Conservation (phyloP, 2,329 filamentous ascomycete genomes). For the Ampelomyces quisqualis region DNA sequence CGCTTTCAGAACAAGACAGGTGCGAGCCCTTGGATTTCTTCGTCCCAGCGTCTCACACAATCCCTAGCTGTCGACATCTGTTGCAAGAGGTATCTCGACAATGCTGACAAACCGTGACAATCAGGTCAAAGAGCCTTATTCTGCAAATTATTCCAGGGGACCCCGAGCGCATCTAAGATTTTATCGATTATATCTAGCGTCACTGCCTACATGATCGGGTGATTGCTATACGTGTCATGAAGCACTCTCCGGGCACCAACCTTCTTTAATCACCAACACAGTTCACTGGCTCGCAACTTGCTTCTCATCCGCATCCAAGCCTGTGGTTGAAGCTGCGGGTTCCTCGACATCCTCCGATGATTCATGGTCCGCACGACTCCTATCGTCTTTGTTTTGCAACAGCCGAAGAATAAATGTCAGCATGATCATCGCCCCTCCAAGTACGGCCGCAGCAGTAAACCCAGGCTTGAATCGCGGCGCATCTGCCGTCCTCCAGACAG, state of each 20-base stretch:
- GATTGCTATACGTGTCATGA: too few species aligned
- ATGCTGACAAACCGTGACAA: too few species aligned
- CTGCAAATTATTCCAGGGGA: background rate
- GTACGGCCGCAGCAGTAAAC: slow-evolving; percentile 21
- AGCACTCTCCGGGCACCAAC: too few species aligned
- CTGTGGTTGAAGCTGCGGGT: background rate
- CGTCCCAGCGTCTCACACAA: too few species aligned
- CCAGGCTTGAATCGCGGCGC: slow-evolving; percentile 25
- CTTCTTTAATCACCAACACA: too few species aligned
- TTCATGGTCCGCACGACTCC: slow-evolving; percentile 10
- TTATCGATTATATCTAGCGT: background rate
- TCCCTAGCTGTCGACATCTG: too few species aligned
- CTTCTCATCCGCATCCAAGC: too few species aligned
- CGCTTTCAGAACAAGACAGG: too few species aligned
- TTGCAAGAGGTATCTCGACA: too few species aligned
- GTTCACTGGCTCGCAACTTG: too few species aligned
- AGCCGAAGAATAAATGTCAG: slow-evolving; percentile 16
- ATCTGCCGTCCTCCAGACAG: slow-evolving; percentile 25
- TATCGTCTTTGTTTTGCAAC: slow-evolving; percentile 20
- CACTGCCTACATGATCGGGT: background rate
- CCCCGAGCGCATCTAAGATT: background rate
- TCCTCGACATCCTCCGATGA: slow-evolving; percentile 11
- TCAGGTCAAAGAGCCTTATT: too few species aligned
- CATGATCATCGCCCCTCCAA: slow-evolving; percentile 23
- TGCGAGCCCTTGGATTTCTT: too few species aligned